Base-by-base conservation (phyloP, 495 filamentous ascomycete species). In the Penicillium desertorum region DNA sequence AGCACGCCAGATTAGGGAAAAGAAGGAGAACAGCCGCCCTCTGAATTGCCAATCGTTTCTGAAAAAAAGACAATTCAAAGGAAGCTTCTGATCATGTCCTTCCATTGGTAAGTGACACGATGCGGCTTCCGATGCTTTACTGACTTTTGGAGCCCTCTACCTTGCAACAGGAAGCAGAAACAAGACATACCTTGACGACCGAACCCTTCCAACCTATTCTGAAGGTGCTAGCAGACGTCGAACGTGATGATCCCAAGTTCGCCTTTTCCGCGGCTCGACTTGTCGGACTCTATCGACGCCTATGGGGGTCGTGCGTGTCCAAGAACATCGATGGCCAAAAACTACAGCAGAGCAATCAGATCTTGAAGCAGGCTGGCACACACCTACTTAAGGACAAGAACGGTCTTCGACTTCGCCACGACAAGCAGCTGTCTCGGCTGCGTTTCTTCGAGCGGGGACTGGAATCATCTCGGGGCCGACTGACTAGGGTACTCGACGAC, bases 301-400 rank as follows among this genome's bases (percentile, higher is more conserved):
- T 42, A 43, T 52, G n/a, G 50, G 50, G 32, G n/a, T 52, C 50
- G n/a, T 52, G 36, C 50, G 37, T 52, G 50, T 34, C 41, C 36
- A 53, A 58, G 11, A 42, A 58, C 37, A 36, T 51, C 32, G 48
- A 58, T 44, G 25, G 42, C 48, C 19, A 58, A 29, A 58, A 41
- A 2, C 30, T 52, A 23, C 43, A 46, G 17, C 19, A 54, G 16
- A 16, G 25, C n/a, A 59, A 54, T 23, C 30, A 19, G 10, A 17
- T 27, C 14, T 45, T 59, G n/a, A 52, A 53, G 44, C 20, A 59
- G 17, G 43, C 43, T 53, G 14, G 43, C 17, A 29, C 20, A n/a
- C 20, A 59, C 23, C 56, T 58, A 27, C 46, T 20, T 16, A 51
- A 45, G 30, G 39, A 58, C 42, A 58, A 41, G 19, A 39, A 58